phyloP scores from a whole-genome alignment of 2,329 filamentous ascomycete genomes.

The Bertia moriformis region DNA sequence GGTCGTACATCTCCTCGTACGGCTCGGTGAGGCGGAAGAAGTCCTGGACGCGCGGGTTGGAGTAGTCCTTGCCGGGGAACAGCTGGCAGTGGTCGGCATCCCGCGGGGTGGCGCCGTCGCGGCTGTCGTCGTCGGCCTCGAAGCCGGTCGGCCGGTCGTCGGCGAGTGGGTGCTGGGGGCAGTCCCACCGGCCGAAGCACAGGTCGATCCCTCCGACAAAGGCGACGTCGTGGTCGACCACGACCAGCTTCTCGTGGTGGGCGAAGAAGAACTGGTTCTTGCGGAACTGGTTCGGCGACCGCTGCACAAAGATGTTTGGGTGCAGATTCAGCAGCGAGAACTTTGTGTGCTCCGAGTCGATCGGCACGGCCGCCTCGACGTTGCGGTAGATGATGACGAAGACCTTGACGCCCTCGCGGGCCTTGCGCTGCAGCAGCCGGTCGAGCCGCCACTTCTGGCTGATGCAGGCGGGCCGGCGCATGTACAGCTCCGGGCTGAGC shows the following conservation, averaged over 20 bases:
- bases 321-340: slow-evolving; percentile 89
- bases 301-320: slow-evolving; percentile 87
- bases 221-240: slow-evolving; percentile 89
- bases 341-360: slow-evolving; percentile 96
- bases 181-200: slow-evolving; percentile 95
- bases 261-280: slow-evolving; percentile 99
- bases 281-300: slow-evolving; percentile 93
- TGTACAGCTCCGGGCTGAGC: slow-evolving; percentile 89
- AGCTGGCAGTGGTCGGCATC: slow-evolving; percentile 90
- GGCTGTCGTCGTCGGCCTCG: slow-evolving; percentile 53
- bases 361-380: slow-evolving; percentile 90
- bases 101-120: slow-evolving; percentile 38
- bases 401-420: slow-evolving; percentile 86
- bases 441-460: slow-evolving; percentile 97
- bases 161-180: slow-evolving; percentile 74
- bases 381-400: slow-evolving; percentile 97
- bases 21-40: slow-evolving; percentile 87
- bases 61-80: slow-evolving; percentile 97
- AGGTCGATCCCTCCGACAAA: slow-evolving; percentile 93
- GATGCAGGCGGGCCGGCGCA: slow-evolving; percentile 83
- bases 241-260: slow-evolving; percentile 91
- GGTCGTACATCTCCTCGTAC: slow-evolving; percentile 98
- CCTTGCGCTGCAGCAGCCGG: slow-evolving; percentile 77
- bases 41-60: slow-evolving; percentile 86
- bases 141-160: slow-evolving; percentile 95